phyloP scores from a whole-genome alignment of 129 eudicot genomes.

The Centrapalus pauciflorus region DNA sequence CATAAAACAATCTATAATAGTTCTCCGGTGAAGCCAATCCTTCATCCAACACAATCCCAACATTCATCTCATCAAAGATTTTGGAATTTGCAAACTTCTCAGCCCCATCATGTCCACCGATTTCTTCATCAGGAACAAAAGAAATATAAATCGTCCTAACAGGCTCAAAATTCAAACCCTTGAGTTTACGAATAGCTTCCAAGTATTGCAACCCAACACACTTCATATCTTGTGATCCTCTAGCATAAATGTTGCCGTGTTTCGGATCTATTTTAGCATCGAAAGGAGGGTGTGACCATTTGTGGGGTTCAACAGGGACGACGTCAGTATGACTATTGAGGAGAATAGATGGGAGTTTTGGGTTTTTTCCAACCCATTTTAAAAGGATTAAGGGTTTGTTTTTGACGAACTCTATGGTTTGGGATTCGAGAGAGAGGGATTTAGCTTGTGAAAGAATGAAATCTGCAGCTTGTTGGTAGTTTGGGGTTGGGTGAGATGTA shows the following conservation, averaged over 20 bases:
- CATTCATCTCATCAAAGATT: constrained; percentile 69
- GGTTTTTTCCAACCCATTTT: constrained; percentile 76
- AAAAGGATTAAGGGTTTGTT: constrained; percentile 69
- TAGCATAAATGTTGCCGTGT: constrained; percentile 55
- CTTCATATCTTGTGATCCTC: constrained; percentile 99
- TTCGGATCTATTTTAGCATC: constrained; percentile 37
- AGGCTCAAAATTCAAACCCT: constrained; percentile 52
- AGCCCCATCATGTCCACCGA: constrained; percentile 90
- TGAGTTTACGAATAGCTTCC: constrained; percentile 78
- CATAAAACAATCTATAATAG: constrained; percentile 61
- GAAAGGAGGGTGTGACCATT: constrained; percentile 75
- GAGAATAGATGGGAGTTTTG: constrained; percentile 57
- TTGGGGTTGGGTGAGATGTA: constrained; percentile 84
- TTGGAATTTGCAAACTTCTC: constrained; percentile 54
- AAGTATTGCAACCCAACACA: constrained; percentile 91
- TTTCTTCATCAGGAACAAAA: constrained; percentile 94
- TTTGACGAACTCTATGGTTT: constrained; percentile 48
- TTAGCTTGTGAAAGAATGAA: constrained; percentile 72
- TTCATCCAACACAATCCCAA: constrained; percentile 82
- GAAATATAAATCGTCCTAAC: constrained; percentile 59
- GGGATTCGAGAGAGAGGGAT: constrained; percentile 64
- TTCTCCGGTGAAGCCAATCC: constrained; percentile 72
- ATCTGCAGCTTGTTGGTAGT: constrained; percentile 56
- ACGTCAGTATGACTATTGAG: constrained; percentile 94
- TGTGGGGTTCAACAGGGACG: constrained; percentile 70